Base-by-base conservation (phyloP, 2,329 filamentous ascomycete species). In the Diplodia mutila region DNA sequence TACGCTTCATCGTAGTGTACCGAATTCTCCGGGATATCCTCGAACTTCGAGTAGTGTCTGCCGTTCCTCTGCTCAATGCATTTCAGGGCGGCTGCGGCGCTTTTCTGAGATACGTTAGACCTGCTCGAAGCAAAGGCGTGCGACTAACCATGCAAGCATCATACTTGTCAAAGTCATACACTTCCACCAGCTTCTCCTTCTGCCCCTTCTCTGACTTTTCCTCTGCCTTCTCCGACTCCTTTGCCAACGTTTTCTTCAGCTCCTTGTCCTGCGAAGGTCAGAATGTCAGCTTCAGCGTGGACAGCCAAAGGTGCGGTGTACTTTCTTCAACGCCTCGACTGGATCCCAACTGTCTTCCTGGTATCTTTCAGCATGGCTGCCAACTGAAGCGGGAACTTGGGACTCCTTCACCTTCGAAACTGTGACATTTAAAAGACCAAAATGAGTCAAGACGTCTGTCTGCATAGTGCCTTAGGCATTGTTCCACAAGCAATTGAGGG, bases 11-110 rank as follows among this genome's bases (percentile, higher is more conserved):
- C 52, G 29, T 55, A 23, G 18, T 55, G 21, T 8, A 55, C 29
- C 29, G 52, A 55, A 14, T 55, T 14, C 52, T 55, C 52, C 52
- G 52, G 52, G 29, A 55, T 55, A 2, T 55, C 52, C 9, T 55
- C 29, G 52, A 55, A 55, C n/a, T 6, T 37, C 52, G 52, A 55
- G 12, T 55, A 55, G n/a, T 16, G 14, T 37, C 11, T 55, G 52
- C 52, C 52, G 52, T 55, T 29, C 37, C 21, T 55, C 16, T 55
- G 16, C 21, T 55, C 52, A 29, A 55, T 55, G 6, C 52, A 29
- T 29, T 12, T 21, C 9, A 55, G 52, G 27, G 52, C 18, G 3
- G 16, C n/a, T 29, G 21, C 18, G n/a, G 52, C 52, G 6, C 29
- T 18, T 7, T 27, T 29, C 52, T 55, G 18, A 1, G 18, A 21